These are phyloP conservation scores for Pseudozyma pruni DNA, from an alignment of 1,284 basidiomycete genomes.

Conservation along the genomic window DNA sequence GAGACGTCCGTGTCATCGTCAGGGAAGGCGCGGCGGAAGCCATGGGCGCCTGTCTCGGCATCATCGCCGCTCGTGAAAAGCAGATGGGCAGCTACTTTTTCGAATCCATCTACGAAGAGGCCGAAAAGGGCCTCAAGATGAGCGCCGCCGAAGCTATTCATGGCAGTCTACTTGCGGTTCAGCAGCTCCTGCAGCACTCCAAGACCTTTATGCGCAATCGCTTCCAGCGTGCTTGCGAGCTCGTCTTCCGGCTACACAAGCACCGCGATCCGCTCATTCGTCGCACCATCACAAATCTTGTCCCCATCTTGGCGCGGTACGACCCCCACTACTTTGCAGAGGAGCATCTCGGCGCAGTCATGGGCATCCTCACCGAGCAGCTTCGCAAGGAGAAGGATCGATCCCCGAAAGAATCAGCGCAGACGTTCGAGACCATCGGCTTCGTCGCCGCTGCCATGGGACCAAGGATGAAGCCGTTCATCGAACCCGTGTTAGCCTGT, in stretches of 20 bases:
- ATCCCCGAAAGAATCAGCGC: conserved; percentile 54
- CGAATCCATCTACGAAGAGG: conserved; percentile 76
- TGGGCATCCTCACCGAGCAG: conserved; percentile 55
- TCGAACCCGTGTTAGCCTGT: conserved; percentile 89
- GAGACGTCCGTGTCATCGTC: conserved; percentile 62
- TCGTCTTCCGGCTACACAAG: conserved; percentile 90
- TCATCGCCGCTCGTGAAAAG: conserved; percentile 63
- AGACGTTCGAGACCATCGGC: conserved; percentile 90
- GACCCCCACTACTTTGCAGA: conserved; percentile 66
- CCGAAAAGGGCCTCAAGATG: conserved; percentile 84
- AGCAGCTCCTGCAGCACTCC: conserved; percentile 89
- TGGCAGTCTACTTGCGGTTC: conserved; percentile 90
- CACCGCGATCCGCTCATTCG: conserved; percentile 88
- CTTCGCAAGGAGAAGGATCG: conserved; percentile 59
- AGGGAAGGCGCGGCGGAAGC: conserved; percentile 66
- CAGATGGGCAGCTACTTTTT: conserved; percentile 66
- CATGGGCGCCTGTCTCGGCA: conserved; percentile 66
- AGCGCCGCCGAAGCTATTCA: conserved; percentile 86
- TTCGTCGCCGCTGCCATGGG: conserved; percentile 91
- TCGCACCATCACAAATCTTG: conserved; percentile 68
- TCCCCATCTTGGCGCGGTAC: conserved; percentile 64
- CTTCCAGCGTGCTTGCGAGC: conserved; percentile 87
- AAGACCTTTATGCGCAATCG: conserved; percentile 95
- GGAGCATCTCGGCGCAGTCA: conserved; percentile 63
- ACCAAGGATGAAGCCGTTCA: conserved; percentile 93